phyloP scores from a whole-genome alignment of 345 rosid species.

The Citrus cavaleriei region DNA sequence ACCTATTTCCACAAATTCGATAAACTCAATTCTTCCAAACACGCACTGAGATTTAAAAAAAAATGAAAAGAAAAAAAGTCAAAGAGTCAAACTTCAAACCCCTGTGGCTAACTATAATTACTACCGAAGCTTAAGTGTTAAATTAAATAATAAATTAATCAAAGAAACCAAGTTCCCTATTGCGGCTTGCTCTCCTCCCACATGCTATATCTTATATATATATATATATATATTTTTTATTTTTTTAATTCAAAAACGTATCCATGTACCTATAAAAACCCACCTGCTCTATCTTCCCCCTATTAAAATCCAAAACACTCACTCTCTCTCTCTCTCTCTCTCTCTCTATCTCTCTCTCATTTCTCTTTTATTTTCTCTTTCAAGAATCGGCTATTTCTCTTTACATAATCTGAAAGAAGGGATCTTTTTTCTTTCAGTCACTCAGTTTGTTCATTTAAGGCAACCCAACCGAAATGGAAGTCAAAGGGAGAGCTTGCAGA shows the following conservation, averaged over 20 bases:
- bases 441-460: conserved; percentile 27
- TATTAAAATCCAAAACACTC: conserved; percentile 38
- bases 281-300: conserved; percentile 37
- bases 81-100: conserved; percentile 41
- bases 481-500: conserved; percentile 25
- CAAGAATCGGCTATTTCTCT: conserved; percentile 14
- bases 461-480: conserved; percentile 36
- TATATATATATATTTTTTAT: neutral
- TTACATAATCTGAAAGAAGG: neutral
- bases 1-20: conserved; percentile 10
- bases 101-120: conserved; percentile 21
- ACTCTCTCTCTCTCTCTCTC: conserved; percentile 20
- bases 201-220: conserved; percentile 3
- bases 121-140: conserved; percentile 19
- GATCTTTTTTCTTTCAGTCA: conserved; percentile 18
- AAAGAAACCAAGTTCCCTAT: conserved; percentile 23
- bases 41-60: neutral
- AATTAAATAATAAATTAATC: neutral
- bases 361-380: conserved; percentile 25
- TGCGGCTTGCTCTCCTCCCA: conserved; percentile 36
- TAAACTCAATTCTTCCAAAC: neutral
- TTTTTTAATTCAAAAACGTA: conserved; percentile 20
- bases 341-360: conserved; percentile 16
- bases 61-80: neutral
- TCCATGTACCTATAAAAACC: conserved; percentile 29